A percentile compares a stretch with the other conserved stretches of the same genome.
phyloP scores from a whole-genome alignment of 805 yeast species.

The Babjeviella inositovora region DNA sequence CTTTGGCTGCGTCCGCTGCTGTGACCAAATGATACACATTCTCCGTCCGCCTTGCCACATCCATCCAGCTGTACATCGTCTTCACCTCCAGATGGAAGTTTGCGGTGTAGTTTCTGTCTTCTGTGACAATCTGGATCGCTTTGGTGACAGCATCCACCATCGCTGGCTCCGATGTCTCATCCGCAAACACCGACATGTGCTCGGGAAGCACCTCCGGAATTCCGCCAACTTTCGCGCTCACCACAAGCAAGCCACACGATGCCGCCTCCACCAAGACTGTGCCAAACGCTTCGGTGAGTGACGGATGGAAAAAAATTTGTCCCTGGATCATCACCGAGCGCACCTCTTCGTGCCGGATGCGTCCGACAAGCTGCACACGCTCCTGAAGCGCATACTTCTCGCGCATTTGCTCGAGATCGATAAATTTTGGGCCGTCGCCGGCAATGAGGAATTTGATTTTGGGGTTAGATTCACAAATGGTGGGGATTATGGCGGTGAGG shows the following conservation, averaged over 20 bases:
- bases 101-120: slow-evolving; percentile 50
- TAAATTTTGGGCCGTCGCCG: slow-evolving; percentile 93
- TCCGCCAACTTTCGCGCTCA: slow-evolving; percentile 93
- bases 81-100: slow-evolving; percentile 65
- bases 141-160: slow-evolving; percentile 51
- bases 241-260: slow-evolving; percentile 84
- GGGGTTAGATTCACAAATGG: slow-evolving; percentile 47
- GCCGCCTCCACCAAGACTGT: slow-evolving; percentile 97
- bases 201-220: slow-evolving; percentile 91
- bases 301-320: slow-evolving; percentile 84
- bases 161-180: slow-evolving; percentile 74
- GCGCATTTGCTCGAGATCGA: slow-evolving; percentile 90
- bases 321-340: slow-evolving; percentile 88
- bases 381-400: slow-evolving; percentile 78
- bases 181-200: slow-evolving; percentile 85
- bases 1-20: slow-evolving; percentile 4
- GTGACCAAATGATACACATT: slow-evolving; percentile 44
- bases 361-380: slow-evolving; percentile 72
- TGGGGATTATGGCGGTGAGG: slow-evolving; percentile 70
- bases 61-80: slow-evolving; percentile 81
- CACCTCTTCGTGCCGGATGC: slow-evolving; percentile 84
- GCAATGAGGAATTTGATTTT: slow-evolving; percentile 74
- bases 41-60: slow-evolving; percentile 79
- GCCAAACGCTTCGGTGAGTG: slow-evolving; percentile 95
- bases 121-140: slow-evolving; percentile 51